A percentile compares a stretch with the other conserved stretches of the same genome.
phyloP scores from a whole-genome alignment of 768 basidiomycete species.

The Panus rudis region DNA sequence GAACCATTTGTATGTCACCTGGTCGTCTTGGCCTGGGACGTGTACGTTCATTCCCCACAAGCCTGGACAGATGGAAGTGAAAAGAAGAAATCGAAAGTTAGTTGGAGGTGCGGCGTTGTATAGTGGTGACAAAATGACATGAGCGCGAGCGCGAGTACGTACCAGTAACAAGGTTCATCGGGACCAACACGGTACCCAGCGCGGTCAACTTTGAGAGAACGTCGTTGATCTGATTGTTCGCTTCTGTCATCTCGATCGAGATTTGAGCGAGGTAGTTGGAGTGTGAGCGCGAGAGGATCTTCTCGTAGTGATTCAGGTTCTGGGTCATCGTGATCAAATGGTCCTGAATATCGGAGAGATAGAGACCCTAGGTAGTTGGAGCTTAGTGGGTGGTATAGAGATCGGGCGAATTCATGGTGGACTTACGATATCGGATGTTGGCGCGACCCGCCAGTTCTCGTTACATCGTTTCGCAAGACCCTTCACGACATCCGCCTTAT shows the following conservation, averaged over 20 bases:
- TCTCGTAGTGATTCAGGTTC: conserved; percentile 99
- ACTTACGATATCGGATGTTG: conserved; percentile 91
- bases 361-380: conserved; percentile 59
- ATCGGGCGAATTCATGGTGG: not conserved
- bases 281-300: conserved; percentile 96
- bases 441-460: conserved; percentile 97
- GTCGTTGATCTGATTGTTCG: conserved; percentile 99
- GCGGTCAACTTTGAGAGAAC: conserved; percentile 96
- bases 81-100: too few relatives aligned
- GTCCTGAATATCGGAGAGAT: conserved; percentile 95
- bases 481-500: conserved; percentile 99
- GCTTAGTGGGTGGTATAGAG: not conserved
- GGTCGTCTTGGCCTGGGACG: conserved; percentile 77
- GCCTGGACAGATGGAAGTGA: too few relatives aligned
- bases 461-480: conserved; percentile 97
- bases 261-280: conserved; percentile 99
- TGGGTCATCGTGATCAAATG: conserved; percentile 99
- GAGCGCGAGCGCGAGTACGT: conserved; percentile 12
- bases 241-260: conserved; percentile 99
- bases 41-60: conserved; percentile 99
- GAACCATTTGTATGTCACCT: conserved; percentile 77
- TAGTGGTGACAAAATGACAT: not conserved
- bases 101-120: not conserved
- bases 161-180: conserved; percentile 96
- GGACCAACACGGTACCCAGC: conserved; percentile 93